Evolutionary conservation across 768 basidiomycete genomes (phyloP).

Genomic region (Chiua virens): DNA sequence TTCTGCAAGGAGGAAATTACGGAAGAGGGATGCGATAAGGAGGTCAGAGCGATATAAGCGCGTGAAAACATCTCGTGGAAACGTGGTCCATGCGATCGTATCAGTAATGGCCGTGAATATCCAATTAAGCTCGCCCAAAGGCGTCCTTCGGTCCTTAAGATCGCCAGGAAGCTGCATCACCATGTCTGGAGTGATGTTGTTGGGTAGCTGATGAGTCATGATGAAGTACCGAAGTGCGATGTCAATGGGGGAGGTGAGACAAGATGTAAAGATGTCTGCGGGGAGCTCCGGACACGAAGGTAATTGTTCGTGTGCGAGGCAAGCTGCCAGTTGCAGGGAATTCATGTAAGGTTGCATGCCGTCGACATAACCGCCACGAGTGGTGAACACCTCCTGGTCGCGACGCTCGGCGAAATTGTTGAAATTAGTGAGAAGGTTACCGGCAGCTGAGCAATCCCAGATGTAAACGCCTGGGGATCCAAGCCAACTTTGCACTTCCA

Average conservation of each 20-base stretch:
- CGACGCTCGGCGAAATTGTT: constrained; percentile 74
- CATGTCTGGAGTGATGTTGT: constrained; percentile 82
- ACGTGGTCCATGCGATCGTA: constrained; percentile 98
- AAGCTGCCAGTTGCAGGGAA: constrained; percentile 94
- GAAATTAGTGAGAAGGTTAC: constrained; percentile 89
- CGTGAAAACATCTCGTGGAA: constrained; percentile 91
- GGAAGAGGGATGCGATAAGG: constrained; percentile 92
- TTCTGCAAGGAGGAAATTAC: constrained; percentile 96
- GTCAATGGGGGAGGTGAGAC: constrained; percentile 97
- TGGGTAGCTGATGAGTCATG: constrained; percentile 84
- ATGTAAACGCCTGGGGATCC: constrained; percentile 96
- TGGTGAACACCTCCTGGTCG: constrained; percentile 61
- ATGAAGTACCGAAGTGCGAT: constrained; percentile 94
- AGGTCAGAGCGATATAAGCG: constrained; percentile 93
- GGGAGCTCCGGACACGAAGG: constrained; percentile 97
- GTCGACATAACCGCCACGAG: constrained; percentile 59
- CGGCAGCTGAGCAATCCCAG: constrained; percentile 99
- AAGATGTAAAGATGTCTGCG: constrained; percentile 96
- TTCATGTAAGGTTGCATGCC: constrained; percentile 72
- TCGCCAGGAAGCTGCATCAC: constrained; percentile 95
- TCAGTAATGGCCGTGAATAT: constrained; percentile 99
- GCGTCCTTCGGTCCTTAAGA: constrained; percentile 93
- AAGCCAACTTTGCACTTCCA: constrained; percentile 91
- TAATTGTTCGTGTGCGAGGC: constrained; percentile 85
- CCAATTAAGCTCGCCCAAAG: constrained; percentile 98